Percentiles rank a stretch among this genome's conserved stretches.
Conservation (phyloP, 352 stramenopile species). For the Phytophthora pisi region DNA sequence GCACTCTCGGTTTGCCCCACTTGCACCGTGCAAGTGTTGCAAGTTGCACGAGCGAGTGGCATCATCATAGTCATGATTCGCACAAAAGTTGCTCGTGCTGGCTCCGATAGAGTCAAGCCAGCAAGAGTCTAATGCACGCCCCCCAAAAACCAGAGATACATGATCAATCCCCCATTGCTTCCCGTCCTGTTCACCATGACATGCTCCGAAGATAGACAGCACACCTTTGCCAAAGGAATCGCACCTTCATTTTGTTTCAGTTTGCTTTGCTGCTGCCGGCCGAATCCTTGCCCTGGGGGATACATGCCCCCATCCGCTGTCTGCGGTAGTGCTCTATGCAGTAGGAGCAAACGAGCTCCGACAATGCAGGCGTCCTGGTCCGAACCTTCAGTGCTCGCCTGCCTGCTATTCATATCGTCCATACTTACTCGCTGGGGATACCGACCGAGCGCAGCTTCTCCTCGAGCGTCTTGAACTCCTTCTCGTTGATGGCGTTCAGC, state of each 20-base stretch:
- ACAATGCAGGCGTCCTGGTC: conserved; percentile 13
- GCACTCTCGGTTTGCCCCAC: not conserved
- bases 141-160: conserved; percentile 1
- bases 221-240: conserved; percentile 15
- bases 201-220: conserved; percentile 2
- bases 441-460: conserved; percentile 81
- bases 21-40: too few species aligned
- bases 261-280: conserved; percentile 13
- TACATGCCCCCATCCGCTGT: conserved; percentile 4
- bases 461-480: conserved; percentile 86
- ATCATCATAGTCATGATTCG: not conserved
- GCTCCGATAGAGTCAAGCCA: not conserved
- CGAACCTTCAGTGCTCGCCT: not conserved
- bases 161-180: not conserved
- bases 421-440: conserved; percentile 78
- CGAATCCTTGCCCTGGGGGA: conserved; percentile 5
- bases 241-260: conserved; percentile 34
- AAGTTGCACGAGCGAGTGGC: too few species aligned
- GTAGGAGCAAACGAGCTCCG: conserved; percentile 3
- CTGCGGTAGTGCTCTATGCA: conserved; percentile 23
- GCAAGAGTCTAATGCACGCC: not conserved
- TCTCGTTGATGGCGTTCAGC: conserved; percentile 76
- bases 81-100: not conserved
- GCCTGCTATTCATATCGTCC: conserved; percentile 13
- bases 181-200: conserved; percentile 9